Evolutionary conservation across 306 rosid species (phyloP).

Genomic region (Psophocarpus tetragonolobus): DNA sequence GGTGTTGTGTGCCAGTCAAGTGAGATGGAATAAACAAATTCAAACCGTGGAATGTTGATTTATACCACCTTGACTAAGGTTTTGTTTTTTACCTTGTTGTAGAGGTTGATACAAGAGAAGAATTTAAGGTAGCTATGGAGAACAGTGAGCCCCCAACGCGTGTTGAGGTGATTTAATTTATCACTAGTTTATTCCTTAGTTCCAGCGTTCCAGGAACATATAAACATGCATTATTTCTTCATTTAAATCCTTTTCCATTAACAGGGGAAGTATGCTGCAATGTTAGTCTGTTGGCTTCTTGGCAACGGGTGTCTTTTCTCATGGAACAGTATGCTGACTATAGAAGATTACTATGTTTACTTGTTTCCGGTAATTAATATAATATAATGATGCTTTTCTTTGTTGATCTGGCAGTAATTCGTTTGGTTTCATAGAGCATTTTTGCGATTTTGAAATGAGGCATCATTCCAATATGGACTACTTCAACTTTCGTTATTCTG

Average conservation of each 20-base stretch:
- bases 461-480: background rate
- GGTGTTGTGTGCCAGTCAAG: background rate
- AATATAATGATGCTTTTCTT: slow-evolving; percentile 5
- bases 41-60: background rate
- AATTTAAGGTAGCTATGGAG: slow-evolving; percentile 38
- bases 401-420: background rate
- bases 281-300: slow-evolving; percentile 77
- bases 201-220: background rate
- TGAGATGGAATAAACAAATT: background rate
- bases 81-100: background rate
- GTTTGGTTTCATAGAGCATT: background rate
- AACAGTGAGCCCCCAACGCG: slow-evolving; percentile 41
- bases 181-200: background rate
- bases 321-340: slow-evolving; percentile 95
- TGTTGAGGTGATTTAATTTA: slow-evolving; percentile 48
- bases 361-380: slow-evolving; percentile 73
- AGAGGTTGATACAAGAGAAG: slow-evolving; percentile 36
- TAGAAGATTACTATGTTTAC: slow-evolving; percentile 69
- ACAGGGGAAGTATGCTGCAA: slow-evolving; percentile 72
- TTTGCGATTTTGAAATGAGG: background rate
- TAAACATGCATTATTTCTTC: slow-evolving; percentile 2
- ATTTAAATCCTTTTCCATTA: background rate
- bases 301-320: slow-evolving; percentile 87
- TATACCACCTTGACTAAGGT: background rate
- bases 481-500: background rate